Conservation (phyloP, 2,329 filamentous ascomycete genomes). For the Beauveria pseudobassiana region DNA sequence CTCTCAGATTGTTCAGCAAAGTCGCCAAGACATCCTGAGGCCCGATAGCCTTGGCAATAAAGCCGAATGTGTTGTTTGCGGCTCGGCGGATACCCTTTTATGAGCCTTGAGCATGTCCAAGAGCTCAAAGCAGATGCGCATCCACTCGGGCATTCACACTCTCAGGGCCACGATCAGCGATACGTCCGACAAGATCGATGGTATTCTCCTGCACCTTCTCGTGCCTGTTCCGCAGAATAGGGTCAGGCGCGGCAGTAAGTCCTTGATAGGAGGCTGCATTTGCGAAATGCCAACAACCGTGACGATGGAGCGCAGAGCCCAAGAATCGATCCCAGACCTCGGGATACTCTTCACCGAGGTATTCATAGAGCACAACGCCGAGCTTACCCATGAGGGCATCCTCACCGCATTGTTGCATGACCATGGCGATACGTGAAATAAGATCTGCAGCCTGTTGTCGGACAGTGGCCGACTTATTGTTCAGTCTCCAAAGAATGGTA, state of each 20-base stretch:
- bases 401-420: conserved; percentile 98
- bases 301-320: conserved; percentile 94
- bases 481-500: conserved; percentile 91
- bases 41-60: conserved; percentile 98
- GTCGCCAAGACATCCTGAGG: conserved; percentile 96
- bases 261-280: conserved; percentile 97
- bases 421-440: conserved; percentile 93
- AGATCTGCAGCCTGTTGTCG: conserved; percentile 95
- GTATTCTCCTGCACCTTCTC: conserved; percentile 99
- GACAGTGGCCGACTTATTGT: conserved; percentile 96
- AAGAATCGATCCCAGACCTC: conserved; percentile 94
- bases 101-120: conserved; percentile 99
- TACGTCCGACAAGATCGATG: conserved; percentile 94
- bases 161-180: conserved; percentile 92
- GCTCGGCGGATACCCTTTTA: conserved; percentile 98
- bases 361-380: conserved; percentile 91
- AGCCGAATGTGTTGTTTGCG: conserved; percentile 98
- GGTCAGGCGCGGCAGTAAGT: conserved; percentile 86
- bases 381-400: conserved; percentile 94
- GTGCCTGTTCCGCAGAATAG: conserved; percentile 96
- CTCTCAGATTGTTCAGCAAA: conserved; percentile 89
- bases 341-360: conserved; percentile 95
- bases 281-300: conserved; percentile 96
- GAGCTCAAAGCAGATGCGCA: conserved; percentile 98
- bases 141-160: conserved; percentile 98